Conservation (phyloP, 805 yeast species). For the Candida endomychidarum region DNA sequence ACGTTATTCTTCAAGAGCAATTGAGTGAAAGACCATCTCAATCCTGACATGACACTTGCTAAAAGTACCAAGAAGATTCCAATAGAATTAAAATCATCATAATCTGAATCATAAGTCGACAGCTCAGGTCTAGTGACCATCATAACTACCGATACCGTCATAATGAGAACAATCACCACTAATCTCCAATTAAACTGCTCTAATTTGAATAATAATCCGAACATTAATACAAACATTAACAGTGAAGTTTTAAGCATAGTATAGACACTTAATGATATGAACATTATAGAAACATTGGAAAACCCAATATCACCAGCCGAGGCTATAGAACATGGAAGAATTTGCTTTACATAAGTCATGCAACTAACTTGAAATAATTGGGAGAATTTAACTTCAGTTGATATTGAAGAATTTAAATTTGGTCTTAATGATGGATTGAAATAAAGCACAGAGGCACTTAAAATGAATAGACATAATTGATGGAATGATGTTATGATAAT, state of each 20-base stretch:
- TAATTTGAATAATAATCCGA: slow-evolving; percentile 78
- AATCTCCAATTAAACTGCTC: slow-evolving; percentile 74
- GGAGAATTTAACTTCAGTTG: slow-evolving; percentile 16
- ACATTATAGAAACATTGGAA: slow-evolving; percentile 79
- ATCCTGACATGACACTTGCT: slow-evolving; percentile 81
- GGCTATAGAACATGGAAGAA: slow-evolving; percentile 83
- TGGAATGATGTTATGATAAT: slow-evolving; percentile 82
- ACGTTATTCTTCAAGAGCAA: slow-evolving; percentile 55
- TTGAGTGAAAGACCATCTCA: slow-evolving; percentile 95
- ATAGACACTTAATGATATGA: slow-evolving; percentile 78
- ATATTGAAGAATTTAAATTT: background rate
- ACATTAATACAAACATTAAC: slow-evolving; percentile 82
- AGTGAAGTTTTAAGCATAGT: slow-evolving; percentile 92
- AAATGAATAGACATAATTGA: slow-evolving; percentile 63
- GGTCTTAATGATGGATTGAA: slow-evolving; percentile 52
- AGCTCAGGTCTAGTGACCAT: slow-evolving; percentile 60
- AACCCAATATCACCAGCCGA: slow-evolving; percentile 93
- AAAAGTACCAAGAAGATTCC: slow-evolving; percentile 76
- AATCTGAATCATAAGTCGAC: slow-evolving; percentile 13
- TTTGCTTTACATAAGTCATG: slow-evolving; percentile 45
- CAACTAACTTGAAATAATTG: slow-evolving; percentile 22
- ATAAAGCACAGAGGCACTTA: slow-evolving; percentile 50
- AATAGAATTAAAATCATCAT: slow-evolving; percentile 25
- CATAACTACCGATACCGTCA: slow-evolving; percentile 82
- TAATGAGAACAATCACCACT: slow-evolving; percentile 65